Evolutionary conservation across 495 filamentous ascomycete species (phyloP), one percentile per base, ranked within the genome.

Genomic region (Chaetomium tenue): DNA sequence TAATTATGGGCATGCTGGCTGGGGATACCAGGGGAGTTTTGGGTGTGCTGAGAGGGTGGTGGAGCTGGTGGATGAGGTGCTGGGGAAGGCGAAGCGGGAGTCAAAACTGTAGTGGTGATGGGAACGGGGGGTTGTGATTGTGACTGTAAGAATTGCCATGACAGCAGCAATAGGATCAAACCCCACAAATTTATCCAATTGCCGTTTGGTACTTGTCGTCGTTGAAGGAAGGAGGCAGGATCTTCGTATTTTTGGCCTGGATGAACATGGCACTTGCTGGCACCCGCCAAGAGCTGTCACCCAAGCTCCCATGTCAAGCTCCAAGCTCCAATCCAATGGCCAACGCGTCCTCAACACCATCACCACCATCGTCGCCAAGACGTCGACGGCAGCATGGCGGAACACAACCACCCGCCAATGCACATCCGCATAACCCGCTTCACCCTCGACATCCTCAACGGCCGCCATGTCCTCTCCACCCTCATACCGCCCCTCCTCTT

Each of bases 1-100:
- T 73, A 93, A 96, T 68, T 99, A 99, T 73, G 95, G 95, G 12
- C 93, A 97, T 79, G 92, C 90, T 0, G 94, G 94, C 0, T 97
- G 92, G 81, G 94, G 88, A 61, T 92, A 97, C 71, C 94, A 99
- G 74, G 84, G 86, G 26, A 90, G 86, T 20, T 99, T 90, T 75
- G 94, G 94, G 1, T 92, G 90, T 77, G 87, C 92, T 0, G 77
- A 86, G 67, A 80, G 83, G 53, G 89, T 86, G 0, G 83, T 89
- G 28, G 82, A 81, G 68, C 74, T 97, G 72, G 90, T 96, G 20
- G 83, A 88, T 47, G 87, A 90, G 69, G 64, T 78, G 23, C 16
- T 73, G 5, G 61, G 47, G 11, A 51, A 63, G 52, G 23, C 65
- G 28, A 67, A 67, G 60, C 28, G 64, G 1, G 26, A 25, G 20